A percentile compares a stretch with the other conserved stretches of the same genome.
These are phyloP conservation scores for Candida ortonii DNA, from an alignment of 805 yeast species.

Conservation along the genomic window DNA sequence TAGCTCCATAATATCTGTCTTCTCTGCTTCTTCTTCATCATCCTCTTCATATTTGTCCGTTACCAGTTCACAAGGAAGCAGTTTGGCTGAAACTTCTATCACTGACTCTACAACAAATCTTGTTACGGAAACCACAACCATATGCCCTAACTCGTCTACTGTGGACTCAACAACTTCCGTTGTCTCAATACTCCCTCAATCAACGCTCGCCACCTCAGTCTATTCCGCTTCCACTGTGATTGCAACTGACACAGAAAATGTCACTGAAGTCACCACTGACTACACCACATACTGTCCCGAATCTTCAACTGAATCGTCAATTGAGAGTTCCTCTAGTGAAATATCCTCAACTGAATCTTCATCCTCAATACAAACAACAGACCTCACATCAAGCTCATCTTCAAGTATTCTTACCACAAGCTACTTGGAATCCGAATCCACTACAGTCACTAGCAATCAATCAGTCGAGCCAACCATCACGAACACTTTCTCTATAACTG, in stretches of 20 bases:
- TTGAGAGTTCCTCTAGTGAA: slow-evolving; percentile 1
- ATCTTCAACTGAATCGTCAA: too few species aligned
- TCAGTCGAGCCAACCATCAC: slow-evolving; percentile 1
- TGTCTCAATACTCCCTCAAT: too few species aligned
- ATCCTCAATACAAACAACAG: background rate
- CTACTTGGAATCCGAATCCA: background rate
- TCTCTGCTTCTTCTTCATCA: slow-evolving; percentile 1
- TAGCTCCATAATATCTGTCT: slow-evolving; percentile 3
- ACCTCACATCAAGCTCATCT: background rate
- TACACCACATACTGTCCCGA: too few species aligned
- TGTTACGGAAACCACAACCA: too few species aligned
- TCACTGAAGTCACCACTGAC: too few species aligned
- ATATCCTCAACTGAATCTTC: slow-evolving; percentile 2
- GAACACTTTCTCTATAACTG: slow-evolving; percentile 2
- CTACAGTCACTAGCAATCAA: slow-evolving; percentile 1
- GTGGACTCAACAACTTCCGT: too few species aligned
- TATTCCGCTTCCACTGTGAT: too few species aligned
- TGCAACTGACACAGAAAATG: too few species aligned
- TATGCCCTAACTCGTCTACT: too few species aligned
- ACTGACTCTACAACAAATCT: background rate
- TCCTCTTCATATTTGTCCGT: slow-evolving; percentile 4
- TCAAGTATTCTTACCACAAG: background rate
- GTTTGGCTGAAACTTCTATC: background rate
- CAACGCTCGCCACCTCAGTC: too few species aligned
- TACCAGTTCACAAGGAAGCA: too few species aligned